A percentile compares a stretch with the other conserved stretches of the same genome.
phyloP scores from a whole-genome alignment of 257 asterid genomes.

The Mitragyna speciosa region DNA sequence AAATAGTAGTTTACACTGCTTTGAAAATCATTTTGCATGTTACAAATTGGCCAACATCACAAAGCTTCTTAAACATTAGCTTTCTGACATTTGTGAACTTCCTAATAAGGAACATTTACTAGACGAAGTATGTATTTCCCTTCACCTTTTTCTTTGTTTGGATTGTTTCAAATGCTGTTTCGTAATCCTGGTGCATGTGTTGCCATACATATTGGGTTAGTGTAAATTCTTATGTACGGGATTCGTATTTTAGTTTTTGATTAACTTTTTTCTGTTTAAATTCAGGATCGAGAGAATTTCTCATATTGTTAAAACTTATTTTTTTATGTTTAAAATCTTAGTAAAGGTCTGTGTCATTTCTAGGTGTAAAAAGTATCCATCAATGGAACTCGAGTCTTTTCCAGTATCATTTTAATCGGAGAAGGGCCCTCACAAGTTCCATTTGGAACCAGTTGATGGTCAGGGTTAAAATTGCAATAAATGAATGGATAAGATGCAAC shows the following conservation, averaged over 20 bases:
- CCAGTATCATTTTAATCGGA: no score
- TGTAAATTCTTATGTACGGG: not conserved
- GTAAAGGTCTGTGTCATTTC: conserved; percentile 19
- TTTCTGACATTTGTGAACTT: not conserved
- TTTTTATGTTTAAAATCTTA: not conserved
- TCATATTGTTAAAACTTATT: not conserved
- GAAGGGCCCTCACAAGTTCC: no score
- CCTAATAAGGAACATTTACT: not conserved
- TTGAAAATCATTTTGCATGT: not conserved
- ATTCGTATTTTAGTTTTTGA: not conserved
- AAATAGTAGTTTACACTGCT: not conserved
- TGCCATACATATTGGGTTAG: not conserved
- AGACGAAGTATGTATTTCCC: not conserved
- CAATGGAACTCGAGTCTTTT: conserved; percentile 98
- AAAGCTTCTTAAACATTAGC: no score
- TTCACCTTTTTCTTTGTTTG: not conserved
- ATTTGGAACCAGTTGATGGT: no score
- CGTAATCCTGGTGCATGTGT: no score
- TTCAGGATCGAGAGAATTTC: not conserved
- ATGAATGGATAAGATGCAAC: no score
- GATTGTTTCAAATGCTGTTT: not conserved
- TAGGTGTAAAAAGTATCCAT: conserved; percentile 98
- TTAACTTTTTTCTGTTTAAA: not conserved
- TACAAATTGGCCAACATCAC: not conserved
- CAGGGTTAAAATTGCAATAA: no score